Conservation (phyloP, 73 alveolate species). For the Paramecium sonneborni region DNA sequence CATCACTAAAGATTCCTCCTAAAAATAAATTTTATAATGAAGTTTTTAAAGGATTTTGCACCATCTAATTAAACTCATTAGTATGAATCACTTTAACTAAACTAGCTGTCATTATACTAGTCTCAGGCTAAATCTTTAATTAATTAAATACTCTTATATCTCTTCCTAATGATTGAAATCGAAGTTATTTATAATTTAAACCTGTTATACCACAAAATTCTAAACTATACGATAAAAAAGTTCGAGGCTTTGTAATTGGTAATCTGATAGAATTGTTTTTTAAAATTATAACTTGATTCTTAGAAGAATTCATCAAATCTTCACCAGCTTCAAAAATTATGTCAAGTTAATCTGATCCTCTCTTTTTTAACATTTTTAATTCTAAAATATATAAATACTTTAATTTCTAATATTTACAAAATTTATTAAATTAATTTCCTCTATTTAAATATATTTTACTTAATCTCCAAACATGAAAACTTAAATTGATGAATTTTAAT, state of each 20-base stretch:
- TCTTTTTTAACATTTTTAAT: constrained; percentile 29
- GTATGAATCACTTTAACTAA: constrained; percentile 62
- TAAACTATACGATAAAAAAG: constrained; percentile 52
- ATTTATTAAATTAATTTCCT: no score
- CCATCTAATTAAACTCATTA: constrained; percentile 32
- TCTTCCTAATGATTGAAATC: constrained; percentile 62
- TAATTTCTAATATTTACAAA: not conserved
- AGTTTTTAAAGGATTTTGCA: constrained; percentile 57
- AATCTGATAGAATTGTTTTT: constrained; percentile 62
- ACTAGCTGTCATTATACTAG: constrained; percentile 59
- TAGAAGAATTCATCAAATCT: constrained; percentile 53
- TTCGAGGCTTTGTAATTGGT: constrained; percentile 61
- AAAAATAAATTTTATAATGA: constrained; percentile 51
- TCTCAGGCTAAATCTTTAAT: constrained; percentile 4
- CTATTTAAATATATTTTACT: no score
- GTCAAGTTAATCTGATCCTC: constrained; percentile 19
- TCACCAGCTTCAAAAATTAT: constrained; percentile 69
- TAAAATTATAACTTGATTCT: constrained; percentile 33
- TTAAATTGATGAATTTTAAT: no score
- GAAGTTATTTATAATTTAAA: not conserved
- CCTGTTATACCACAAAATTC: constrained; percentile 71
- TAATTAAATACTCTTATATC: not conserved
- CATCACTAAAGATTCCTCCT: constrained; percentile 54
- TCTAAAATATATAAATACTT: not conserved
- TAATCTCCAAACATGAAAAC: not conserved